These are phyloP conservation scores for Lachnellula hyalina DNA, from an alignment of 2,329 filamentous ascomycete species.

Conservation along the genomic window DNA sequence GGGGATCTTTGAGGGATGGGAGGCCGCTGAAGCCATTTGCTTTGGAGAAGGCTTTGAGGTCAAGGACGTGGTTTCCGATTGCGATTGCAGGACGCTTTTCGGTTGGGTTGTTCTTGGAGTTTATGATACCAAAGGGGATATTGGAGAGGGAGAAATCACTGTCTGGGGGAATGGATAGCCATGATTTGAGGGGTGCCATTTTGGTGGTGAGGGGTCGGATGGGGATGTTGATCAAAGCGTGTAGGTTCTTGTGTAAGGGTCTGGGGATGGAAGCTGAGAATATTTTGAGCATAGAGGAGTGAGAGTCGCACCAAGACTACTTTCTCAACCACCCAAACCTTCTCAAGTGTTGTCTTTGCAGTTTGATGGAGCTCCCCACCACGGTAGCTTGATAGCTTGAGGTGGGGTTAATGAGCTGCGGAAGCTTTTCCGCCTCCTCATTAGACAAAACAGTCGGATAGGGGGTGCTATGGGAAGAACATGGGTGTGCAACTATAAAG, in stretches of 20 bases:
- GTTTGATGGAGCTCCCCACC: too few species aligned
- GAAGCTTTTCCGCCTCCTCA: too few species aligned
- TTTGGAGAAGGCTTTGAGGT: conserved; percentile 57
- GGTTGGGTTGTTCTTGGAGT: conserved; percentile 38
- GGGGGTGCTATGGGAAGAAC: too few species aligned
- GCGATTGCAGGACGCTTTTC: conserved; percentile 57
- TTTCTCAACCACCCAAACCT: neutral
- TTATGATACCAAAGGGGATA: conserved; percentile 72
- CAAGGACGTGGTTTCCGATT: conserved; percentile 62
- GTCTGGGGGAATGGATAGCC: conserved; percentile 27
- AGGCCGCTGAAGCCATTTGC: conserved; percentile 55
- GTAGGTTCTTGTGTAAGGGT: neutral
- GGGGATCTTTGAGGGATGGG: conserved; percentile 46
- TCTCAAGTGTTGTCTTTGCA: neutral
- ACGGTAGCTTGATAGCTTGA: too few species aligned
- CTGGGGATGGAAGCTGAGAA: neutral
- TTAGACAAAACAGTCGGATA: too few species aligned
- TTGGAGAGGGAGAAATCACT: conserved; percentile 64
- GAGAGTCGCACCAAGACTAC: neutral
- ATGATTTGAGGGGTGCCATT: conserved; percentile 30
- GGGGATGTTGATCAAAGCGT: neutral
- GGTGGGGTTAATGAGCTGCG: too few species aligned
- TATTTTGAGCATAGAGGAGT: neutral
- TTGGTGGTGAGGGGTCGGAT: conserved; percentile 4
- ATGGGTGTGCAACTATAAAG: too few species aligned